Evolutionary conservation across 176 grass and related monocot species (phyloP).

Genomic region (Musa itinerans): DNA sequence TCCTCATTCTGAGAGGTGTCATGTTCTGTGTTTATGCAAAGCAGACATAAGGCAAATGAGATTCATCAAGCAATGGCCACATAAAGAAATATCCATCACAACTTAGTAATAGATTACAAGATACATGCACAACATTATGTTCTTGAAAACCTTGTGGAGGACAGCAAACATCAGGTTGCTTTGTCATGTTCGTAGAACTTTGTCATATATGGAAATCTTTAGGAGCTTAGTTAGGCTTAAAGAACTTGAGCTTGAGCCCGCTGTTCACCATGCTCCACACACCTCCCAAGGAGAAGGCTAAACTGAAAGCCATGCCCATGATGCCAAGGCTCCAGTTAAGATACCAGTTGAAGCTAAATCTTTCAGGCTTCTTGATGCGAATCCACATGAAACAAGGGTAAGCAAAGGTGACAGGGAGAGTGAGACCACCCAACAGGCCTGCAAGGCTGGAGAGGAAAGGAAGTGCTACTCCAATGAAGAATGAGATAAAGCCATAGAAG

Average conservation of each 20-base stretch:
- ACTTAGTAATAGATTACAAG: neutral
- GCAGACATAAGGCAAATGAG: neutral
- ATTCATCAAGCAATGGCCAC: neutral
- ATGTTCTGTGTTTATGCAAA: neutral
- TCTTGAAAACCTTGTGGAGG: neutral
- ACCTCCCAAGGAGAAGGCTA: conserved; percentile 64
- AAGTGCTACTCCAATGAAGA: conserved; percentile 79
- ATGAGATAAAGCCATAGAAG: conserved; percentile 79
- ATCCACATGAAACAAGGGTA: conserved; percentile 99
- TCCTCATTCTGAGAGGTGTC: no score
- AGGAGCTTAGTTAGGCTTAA: conserved; percentile 57
- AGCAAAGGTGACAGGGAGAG: conserved; percentile 78
- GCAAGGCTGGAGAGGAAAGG: conserved; percentile 92
- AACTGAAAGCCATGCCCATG: conserved; percentile 65
- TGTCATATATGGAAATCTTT: neutral
- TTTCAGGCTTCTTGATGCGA: conserved; percentile 77
- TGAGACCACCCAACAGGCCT: conserved; percentile 66
- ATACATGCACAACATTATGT: conserved; percentile 5
- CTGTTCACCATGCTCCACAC: conserved; percentile 86
- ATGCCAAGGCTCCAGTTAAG: conserved; percentile 78
- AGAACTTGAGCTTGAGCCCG: conserved; percentile 93
- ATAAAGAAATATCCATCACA: neutral
- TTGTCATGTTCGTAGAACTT: neutral
- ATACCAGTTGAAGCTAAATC: conserved; percentile 77
- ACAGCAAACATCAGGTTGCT: no score